Evolutionary conservation across 441 rosid genomes (phyloP).

Genomic region (Theobroma grandiflorum): DNA sequence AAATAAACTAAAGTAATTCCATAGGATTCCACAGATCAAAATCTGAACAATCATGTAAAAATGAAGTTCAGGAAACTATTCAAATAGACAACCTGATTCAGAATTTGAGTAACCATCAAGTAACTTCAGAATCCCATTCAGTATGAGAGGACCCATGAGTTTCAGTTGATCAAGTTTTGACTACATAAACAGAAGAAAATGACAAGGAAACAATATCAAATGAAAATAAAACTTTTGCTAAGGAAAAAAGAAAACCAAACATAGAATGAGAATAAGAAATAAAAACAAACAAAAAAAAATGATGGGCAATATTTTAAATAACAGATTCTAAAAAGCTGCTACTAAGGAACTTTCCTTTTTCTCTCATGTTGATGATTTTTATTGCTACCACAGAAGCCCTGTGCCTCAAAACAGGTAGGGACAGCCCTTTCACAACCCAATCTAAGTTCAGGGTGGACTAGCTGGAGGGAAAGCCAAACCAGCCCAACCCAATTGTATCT

Average conservation of each 20-base stretch:
- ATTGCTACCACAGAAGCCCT: not conserved
- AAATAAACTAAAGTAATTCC: constrained; percentile 35
- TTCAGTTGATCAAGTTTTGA: constrained; percentile 87
- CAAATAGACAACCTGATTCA: constrained; percentile 68
- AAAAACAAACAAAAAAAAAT: not conserved
- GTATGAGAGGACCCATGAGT: constrained; percentile 94
- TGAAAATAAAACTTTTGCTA: not conserved
- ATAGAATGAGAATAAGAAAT: constrained; percentile 3
- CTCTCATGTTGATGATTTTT: constrained; percentile 11
- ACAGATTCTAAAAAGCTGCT: not conserved
- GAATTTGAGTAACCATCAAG: constrained; percentile 79
- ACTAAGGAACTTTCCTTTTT: not conserved
- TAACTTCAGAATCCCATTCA: constrained; percentile 85
- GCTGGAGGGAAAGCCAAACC: not conserved
- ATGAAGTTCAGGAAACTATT: constrained; percentile 23
- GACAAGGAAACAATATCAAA: constrained; percentile 14
- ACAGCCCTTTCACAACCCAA: not conserved
- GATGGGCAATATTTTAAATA: not conserved
- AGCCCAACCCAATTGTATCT: not conserved
- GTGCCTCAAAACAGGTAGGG: not conserved
- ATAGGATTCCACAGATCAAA: constrained; percentile 18
- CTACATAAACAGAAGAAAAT: constrained; percentile 45
- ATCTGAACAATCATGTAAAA: constrained; percentile 15
- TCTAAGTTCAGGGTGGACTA: constrained; percentile 3
- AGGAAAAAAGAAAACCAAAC: not conserved